These are phyloP conservation scores for Rhizophagus sp. DNA, from an alignment of 192 early-diverging fungal species.

Conservation along the genomic window DNA sequence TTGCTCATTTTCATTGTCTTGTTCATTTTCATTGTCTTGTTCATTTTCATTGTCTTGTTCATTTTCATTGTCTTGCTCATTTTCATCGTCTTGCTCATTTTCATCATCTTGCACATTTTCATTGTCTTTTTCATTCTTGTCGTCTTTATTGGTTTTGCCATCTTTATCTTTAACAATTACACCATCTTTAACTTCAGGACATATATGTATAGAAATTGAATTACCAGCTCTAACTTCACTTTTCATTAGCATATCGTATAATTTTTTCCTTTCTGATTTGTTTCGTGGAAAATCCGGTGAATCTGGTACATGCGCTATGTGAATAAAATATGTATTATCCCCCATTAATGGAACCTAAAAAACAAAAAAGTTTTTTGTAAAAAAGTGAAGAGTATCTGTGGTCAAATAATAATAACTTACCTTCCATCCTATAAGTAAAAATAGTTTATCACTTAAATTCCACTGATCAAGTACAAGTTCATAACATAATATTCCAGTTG, in stretches of 20 bases:
- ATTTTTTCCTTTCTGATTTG: not conserved
- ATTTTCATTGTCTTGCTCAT: too few species aligned
- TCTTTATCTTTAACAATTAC: too few species aligned
- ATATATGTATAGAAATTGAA: not conserved
- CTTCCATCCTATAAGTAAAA: slow-evolving; percentile 17
- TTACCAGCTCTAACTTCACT: not conserved
- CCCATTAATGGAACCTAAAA: not conserved
- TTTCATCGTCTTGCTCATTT: too few species aligned
- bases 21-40: too few species aligned
- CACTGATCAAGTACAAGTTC: not conserved
- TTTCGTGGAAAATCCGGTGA: not conserved
- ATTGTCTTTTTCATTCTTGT: too few species aligned
- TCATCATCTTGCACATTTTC: too few species aligned
- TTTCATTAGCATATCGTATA: not conserved
- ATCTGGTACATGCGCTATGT: not conserved
- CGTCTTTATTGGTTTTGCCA: too few species aligned
- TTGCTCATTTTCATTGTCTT: not conserved
- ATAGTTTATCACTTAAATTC: not conserved
- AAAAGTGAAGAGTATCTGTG: not conserved
- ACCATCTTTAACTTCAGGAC: not conserved
- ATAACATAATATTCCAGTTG: slow-evolving; percentile 1
- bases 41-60: not conserved
- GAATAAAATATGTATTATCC: slow-evolving; percentile 1
- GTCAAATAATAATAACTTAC: not conserved
- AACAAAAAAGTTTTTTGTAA: not conserved